Evolutionary conservation across 2,329 filamentous ascomycete genomes (phyloP), one percentile per base, ranked within the genome.

Genomic region (Aspergillus jensenii): DNA sequence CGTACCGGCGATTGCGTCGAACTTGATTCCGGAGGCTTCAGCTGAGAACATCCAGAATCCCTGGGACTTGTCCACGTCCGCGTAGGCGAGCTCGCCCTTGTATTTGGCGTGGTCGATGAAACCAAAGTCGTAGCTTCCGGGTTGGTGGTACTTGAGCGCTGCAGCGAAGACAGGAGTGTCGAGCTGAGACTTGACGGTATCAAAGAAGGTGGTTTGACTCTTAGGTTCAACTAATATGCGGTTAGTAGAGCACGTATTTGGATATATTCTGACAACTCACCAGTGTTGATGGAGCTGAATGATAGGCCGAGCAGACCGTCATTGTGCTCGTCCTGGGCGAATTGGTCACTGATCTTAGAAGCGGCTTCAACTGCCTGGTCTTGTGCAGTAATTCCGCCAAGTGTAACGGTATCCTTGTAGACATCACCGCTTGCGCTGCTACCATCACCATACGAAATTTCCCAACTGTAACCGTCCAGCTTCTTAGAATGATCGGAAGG

Each of bases 361-460:
- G 88, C 88, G 35, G 86, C 82, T 71, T 90, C 85, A 11, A 91
- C 83, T 8, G 87, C 86, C 72, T 90, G 88, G 2, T 72, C 69
- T 3, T 79, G 79, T 35, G 87, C 85, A 27, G 78, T 83, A 3
- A 87, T 82, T 31, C 77, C 77, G 46, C 86, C 87, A 25, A 90
- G 80, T 21, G 77, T 76, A 43, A 90, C 87, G 48, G 78, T 83
- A 71, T 90, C 88, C 31, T 78, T 80, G 73, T 87, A 89, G 55
- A 90, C 87, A 49, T 82, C 81, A 43, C 88, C 88, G 46, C 73
- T 78, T 17, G 88, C 88, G 40, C 79, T 79, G 45, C 84, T 85
- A 14, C 85, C 84, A 63, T 90, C 88, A 23, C 85, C 87, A 65
- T 90, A 90, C 15, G 69, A 74, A 66, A 90, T 87, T 6, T 73